phyloP scores from a whole-genome alignment of 176 grass and related monocot genomes.

The Hyparrhenia diplandra region DNA sequence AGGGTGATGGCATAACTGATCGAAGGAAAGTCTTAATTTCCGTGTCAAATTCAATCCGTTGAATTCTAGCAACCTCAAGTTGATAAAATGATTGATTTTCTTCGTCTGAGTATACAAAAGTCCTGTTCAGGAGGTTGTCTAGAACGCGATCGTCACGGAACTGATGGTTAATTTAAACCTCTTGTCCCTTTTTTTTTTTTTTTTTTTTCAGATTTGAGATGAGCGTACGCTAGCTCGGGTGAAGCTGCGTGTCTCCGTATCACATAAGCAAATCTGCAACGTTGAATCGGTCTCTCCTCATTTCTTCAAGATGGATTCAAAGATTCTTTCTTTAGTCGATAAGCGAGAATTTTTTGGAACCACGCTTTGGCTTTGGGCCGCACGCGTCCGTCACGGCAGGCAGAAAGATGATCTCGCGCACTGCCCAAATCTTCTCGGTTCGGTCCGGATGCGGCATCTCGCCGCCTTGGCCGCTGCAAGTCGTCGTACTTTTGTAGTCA shows the following conservation, averaged over 20 bases:
- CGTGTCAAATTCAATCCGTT: background rate
- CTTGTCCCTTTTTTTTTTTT: background rate
- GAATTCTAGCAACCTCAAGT: background rate
- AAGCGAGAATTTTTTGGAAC: too few relatives aligned
- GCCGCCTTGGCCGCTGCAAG: too few relatives aligned
- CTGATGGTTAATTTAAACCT: background rate
- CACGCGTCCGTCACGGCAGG: background rate
- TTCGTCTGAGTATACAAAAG: too few relatives aligned
- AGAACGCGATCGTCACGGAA: background rate
- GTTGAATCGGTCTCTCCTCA: background rate
- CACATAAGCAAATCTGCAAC: background rate
- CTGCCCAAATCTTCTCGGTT: background rate
- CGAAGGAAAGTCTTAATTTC: background rate
- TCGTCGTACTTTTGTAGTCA: too few relatives aligned
- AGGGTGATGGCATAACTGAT: background rate
- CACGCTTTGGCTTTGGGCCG: too few relatives aligned
- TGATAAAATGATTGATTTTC: background rate
- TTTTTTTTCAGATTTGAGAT: background rate
- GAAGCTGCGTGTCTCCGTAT: background rate
- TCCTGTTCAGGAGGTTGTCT: too few relatives aligned
- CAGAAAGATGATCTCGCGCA: background rate
- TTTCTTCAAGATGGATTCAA: too few relatives aligned
- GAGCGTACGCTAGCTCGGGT: background rate
- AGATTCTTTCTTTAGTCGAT: too few relatives aligned
- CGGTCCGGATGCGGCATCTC: background rate